phyloP scores from a whole-genome alignment of 2,329 filamentous ascomycete species.

The Cytospora schulzeri region DNA sequence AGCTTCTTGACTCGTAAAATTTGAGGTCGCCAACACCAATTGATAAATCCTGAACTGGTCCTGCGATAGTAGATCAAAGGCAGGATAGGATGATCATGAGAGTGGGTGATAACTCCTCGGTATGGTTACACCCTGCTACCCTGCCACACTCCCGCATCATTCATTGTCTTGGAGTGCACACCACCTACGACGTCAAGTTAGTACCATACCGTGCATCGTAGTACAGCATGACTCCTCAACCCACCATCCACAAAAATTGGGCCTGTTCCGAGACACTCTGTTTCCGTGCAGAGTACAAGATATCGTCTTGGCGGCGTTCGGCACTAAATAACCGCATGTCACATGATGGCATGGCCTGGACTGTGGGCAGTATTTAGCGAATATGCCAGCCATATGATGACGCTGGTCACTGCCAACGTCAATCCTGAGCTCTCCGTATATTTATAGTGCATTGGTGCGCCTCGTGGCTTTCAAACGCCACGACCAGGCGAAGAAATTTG shows the following conservation, averaged over 20 bases:
- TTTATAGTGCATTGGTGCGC: neutral
- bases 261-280: neutral
- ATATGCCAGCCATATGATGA: neutral
- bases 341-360: neutral
- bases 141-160: constrained; percentile 18
- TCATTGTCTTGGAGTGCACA: constrained; percentile 20
- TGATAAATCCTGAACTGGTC: constrained; percentile 3
- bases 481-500: neutral
- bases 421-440: neutral
- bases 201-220: constrained; percentile 3
- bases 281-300: constrained; percentile 2
- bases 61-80: constrained; percentile 21
- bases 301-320: neutral
- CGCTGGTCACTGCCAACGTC: neutral
- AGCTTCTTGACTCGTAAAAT: neutral
- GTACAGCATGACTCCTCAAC: constrained; percentile 13
- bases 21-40: neutral
- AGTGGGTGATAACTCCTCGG: constrained; percentile 1
- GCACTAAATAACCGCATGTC: neutral
- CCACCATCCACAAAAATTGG: neutral
- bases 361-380: neutral
- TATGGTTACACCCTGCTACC: neutral
- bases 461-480: neutral
- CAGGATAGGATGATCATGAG: constrained; percentile 19
- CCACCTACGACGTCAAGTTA: constrained; percentile 13